Evolutionary conservation across 192 early-diverging fungal genomes (phyloP), one percentile per base, ranked within the genome.

Genomic region (Backusella tarrabulga): DNA sequence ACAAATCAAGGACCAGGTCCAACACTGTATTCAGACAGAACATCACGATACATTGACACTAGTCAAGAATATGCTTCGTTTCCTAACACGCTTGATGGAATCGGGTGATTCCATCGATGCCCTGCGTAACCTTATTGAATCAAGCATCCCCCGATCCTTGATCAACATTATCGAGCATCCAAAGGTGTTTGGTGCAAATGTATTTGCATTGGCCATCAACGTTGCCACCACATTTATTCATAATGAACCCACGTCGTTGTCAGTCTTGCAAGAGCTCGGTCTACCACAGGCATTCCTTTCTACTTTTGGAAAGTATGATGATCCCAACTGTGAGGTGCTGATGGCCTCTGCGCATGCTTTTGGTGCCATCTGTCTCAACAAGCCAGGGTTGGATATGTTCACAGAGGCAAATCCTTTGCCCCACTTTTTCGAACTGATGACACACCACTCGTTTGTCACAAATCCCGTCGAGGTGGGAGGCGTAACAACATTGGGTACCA

Each of bases 181-280:
- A 2, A 84, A 88, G 9, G 86, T 91, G n/a, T 97, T 97, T 84
- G 95, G 95, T n/a, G 87, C 84, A 44, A 92, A 90, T 63, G 85
- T 97, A 6, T 96, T 93, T 78, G 94, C 95, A 29, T 87, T 92
- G 77, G 95, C 95, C 0, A 91, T 96, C 74, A 96, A 97, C 79
- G 93, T 97, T 29, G 95, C 95, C 89, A 91, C 97, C 0, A 95
- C 94, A 11, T 94, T 99, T 72, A 95, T 99, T 44, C 96, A 99
- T 80, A 99, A 99, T 75, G 98, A 99, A 72, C 98, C 98, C 1
- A 98, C 97, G 1, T 96, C 90, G 12, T 83, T 98, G 34, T 80
- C 93, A 4, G 97, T 99, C 56, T 87, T 99, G 34, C 98, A 99
- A 78, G 98, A 99, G 80, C 84, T 91, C 4, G 86, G 90, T 63